phyloP scores from a whole-genome alignment of 768 basidiomycete genomes.

The Suillus clintonianus region DNA sequence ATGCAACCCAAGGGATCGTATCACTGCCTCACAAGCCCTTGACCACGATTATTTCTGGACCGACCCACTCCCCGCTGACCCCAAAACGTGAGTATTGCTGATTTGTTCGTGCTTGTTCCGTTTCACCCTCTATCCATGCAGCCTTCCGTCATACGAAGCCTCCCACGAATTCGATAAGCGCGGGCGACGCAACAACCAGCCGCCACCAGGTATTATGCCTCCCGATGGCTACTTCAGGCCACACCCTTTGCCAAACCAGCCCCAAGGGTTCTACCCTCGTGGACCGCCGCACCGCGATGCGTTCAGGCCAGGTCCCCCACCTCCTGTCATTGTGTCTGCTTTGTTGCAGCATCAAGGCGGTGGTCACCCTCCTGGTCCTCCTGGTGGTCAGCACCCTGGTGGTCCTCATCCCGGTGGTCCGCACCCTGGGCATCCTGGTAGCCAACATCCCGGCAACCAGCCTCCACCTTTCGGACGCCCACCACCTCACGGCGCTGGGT shows the following conservation, averaged over 20 bases:
- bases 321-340: constrained; percentile 29
- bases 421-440: constrained; percentile 2
- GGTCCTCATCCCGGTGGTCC: background rate
- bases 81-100: constrained; percentile 59
- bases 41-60: constrained; percentile 96
- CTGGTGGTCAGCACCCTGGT: background rate
- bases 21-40: constrained; percentile 84
- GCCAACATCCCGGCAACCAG: constrained; percentile 9
- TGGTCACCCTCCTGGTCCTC: background rate
- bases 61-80: constrained; percentile 84
- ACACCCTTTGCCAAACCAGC: constrained; percentile 15
- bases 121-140: constrained; percentile 23
- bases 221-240: constrained; percentile 21
- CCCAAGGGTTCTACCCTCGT: constrained; percentile 34
- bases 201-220: constrained; percentile 24
- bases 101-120: background rate
- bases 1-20: constrained; percentile 80
- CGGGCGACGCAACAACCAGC: constrained; percentile 52
- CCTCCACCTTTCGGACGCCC: constrained; percentile 4
- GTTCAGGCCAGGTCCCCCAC: constrained; percentile 32
- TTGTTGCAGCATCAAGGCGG: constrained; percentile 27
- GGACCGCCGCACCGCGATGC: constrained; percentile 38
- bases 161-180: constrained; percentile 84
- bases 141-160: constrained; percentile 75
- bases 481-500: background rate